Evolutionary conservation across 352 stramenopile species (phyloP).

Genomic region (Pythium phragmiticola): DNA sequence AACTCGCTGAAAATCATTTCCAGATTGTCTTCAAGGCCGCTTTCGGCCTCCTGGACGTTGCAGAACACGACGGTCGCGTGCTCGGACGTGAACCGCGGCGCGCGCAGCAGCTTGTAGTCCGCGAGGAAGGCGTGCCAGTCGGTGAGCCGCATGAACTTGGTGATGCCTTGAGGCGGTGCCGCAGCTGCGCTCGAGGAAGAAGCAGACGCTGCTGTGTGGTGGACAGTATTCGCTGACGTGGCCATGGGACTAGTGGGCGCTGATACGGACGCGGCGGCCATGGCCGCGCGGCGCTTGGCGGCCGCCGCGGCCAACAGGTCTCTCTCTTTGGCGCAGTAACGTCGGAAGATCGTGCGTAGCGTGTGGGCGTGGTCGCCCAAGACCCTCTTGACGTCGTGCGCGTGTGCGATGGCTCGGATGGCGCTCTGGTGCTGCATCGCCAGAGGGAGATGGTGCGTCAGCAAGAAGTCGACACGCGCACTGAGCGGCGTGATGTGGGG

Average conservation of each 20-base stretch:
- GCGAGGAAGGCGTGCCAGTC: slow-evolving; percentile 72
- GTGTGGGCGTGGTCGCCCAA: slow-evolving; percentile 56
- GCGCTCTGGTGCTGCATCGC: slow-evolving; percentile 52
- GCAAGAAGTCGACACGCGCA: slow-evolving; percentile 61
- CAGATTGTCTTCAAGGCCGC: slow-evolving; percentile 38
- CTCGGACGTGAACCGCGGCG: slow-evolving; percentile 57
- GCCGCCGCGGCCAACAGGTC: slow-evolving; percentile 28
- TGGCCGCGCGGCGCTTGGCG: slow-evolving; percentile 25
- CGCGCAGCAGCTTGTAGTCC: slow-evolving; percentile 66
- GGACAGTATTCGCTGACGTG: not conserved
- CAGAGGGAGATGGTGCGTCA: slow-evolving; percentile 47
- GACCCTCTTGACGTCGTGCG: slow-evolving; percentile 48
- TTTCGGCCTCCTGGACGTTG: slow-evolving; percentile 55
- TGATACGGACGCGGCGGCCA: slow-evolving; percentile 10
- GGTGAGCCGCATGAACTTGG: slow-evolving; percentile 62
- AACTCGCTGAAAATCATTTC: slow-evolving; percentile 80
- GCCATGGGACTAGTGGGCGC: not conserved
- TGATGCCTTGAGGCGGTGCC: slow-evolving; percentile 34
- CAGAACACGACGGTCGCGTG: slow-evolving; percentile 57
- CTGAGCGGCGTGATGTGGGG: slow-evolving; percentile 49
- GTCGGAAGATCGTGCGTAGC: slow-evolving; percentile 69
- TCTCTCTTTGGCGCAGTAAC: slow-evolving; percentile 68
- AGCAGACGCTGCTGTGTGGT: not conserved
- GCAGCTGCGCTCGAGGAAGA: not conserved
- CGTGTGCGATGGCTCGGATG: slow-evolving; percentile 56